phyloP scores from a whole-genome alignment of 129 eudicot genomes.

The Artemisia annua region DNA sequence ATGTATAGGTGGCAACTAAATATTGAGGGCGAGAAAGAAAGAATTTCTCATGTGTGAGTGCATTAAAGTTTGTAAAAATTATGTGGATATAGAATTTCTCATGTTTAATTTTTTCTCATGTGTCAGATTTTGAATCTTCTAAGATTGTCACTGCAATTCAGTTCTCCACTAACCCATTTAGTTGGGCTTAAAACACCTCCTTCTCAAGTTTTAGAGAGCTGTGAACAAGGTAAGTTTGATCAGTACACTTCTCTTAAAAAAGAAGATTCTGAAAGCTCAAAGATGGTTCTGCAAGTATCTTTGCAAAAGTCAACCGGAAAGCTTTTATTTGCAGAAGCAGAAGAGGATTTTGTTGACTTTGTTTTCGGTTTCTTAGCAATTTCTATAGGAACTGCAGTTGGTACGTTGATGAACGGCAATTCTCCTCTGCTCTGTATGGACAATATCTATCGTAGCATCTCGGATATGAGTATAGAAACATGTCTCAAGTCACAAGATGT shows the following conservation, averaged over 20 bases:
- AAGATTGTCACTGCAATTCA: background rate
- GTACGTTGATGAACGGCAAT: background rate
- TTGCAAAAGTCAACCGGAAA: constrained; percentile 16
- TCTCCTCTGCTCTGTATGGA: background rate
- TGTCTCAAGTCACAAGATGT: background rate
- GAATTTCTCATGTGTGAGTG: too few relatives aligned
- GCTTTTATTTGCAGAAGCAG: background rate
- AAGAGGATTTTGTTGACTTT: constrained; percentile 9
- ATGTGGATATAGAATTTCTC: too few relatives aligned
- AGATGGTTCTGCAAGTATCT: background rate
- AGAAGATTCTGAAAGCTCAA: background rate
- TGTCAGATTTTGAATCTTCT: constrained; percentile 11
- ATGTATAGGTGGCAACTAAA: too few relatives aligned
- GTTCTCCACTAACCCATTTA: constrained; percentile 6
- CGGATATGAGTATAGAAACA: background rate
- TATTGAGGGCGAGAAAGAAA: too few relatives aligned
- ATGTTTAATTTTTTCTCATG: background rate
- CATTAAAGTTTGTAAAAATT: too few relatives aligned
- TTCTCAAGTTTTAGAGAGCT: background rate
- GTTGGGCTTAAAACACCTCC: background rate
- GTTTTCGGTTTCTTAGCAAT: background rate
- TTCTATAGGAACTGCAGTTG: background rate
- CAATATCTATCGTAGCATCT: background rate
- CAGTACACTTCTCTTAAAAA: background rate
- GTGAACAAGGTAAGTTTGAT: background rate